phyloP scores from a whole-genome alignment of 768 basidiomycete genomes.

The Termitomyces sp. region DNA sequence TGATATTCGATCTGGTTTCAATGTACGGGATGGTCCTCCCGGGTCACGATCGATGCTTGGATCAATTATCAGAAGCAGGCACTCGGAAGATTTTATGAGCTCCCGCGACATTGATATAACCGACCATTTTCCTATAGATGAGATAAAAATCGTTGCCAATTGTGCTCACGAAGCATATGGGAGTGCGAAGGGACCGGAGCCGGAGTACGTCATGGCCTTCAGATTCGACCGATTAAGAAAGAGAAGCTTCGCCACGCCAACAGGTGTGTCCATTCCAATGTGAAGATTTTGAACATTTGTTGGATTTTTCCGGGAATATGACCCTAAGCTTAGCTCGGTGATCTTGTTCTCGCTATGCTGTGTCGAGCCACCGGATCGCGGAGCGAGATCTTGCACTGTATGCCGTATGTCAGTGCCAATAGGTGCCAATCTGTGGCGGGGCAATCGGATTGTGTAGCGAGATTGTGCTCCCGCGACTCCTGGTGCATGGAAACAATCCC shows the following conservation, averaged over 20 bases:
- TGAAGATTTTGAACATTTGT: background rate
- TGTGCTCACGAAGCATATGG: background rate
- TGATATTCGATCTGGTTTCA: background rate
- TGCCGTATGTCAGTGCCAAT: background rate
- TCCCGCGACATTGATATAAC: background rate
- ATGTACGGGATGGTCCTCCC: background rate
- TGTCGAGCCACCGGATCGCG: background rate
- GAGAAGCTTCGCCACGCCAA: background rate
- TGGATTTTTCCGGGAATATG: background rate
- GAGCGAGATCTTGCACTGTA: background rate
- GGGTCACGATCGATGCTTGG: background rate
- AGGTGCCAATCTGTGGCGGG: conserved; percentile 7
- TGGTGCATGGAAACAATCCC: background rate
- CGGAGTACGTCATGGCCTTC: background rate
- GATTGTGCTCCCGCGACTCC: background rate
- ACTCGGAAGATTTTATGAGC: background rate
- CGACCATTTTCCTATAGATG: background rate
- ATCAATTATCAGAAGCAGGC: background rate
- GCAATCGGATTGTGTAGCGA: background rate
- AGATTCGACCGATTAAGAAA: background rate
- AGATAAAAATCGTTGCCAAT: background rate
- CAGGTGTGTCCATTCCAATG: background rate
- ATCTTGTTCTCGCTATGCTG: background rate
- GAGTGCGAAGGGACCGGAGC: background rate
- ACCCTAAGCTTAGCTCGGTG: background rate